phyloP scores from a whole-genome alignment of 495 filamentous ascomycete genomes.

The Massariosphaeria phaeospora region DNA sequence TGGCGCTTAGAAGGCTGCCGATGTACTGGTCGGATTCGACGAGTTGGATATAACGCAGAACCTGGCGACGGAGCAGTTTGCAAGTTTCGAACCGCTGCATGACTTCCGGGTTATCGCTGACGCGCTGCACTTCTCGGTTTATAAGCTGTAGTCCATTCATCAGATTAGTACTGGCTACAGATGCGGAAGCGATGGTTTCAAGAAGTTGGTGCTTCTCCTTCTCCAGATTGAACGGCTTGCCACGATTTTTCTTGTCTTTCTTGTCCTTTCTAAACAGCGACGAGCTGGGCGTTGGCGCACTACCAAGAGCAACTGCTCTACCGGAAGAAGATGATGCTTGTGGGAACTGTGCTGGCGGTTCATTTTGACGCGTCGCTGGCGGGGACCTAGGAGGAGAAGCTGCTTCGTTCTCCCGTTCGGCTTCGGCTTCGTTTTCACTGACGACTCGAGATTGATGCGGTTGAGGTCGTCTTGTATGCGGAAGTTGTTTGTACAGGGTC shows the following conservation, averaged over 20 bases:
- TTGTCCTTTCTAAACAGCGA: slow-evolving; percentile 44
- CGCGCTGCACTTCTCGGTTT: slow-evolving; percentile 82
- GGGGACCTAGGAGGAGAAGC: slow-evolving; percentile 14
- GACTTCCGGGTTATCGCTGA: slow-evolving; percentile 76
- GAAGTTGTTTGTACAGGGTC: slow-evolving; percentile 73
- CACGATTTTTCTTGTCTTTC: slow-evolving; percentile 49
- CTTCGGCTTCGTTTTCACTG: slow-evolving; percentile 62
- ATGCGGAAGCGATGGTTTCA: slow-evolving; percentile 73
- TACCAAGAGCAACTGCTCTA: slow-evolving; percentile 22
- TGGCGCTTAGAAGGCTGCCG: slow-evolving; percentile 45
- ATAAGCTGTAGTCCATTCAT: slow-evolving; percentile 83
- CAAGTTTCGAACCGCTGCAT: slow-evolving; percentile 76
- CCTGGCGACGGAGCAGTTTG: slow-evolving; percentile 74
- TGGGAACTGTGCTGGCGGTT: slow-evolving; percentile 6
- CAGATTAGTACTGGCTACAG: slow-evolving; percentile 84
- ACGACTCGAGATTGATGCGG: slow-evolving; percentile 75
- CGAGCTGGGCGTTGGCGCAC: slow-evolving; percentile 29
- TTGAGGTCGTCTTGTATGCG: slow-evolving; percentile 59
- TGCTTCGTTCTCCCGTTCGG: slow-evolving; percentile 54
- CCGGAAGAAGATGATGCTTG: slow-evolving; percentile 28
- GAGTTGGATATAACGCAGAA: slow-evolving; percentile 70
- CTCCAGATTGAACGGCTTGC: slow-evolving; percentile 71
- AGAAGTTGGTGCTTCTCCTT: slow-evolving; percentile 82
- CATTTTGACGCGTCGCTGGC: slow-evolving; percentile 5
- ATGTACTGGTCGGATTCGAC: slow-evolving; percentile 48